Conservation (phyloP, 2,329 filamentous ascomycete species). For the Zymoseptoria ardabiliae region DNA sequence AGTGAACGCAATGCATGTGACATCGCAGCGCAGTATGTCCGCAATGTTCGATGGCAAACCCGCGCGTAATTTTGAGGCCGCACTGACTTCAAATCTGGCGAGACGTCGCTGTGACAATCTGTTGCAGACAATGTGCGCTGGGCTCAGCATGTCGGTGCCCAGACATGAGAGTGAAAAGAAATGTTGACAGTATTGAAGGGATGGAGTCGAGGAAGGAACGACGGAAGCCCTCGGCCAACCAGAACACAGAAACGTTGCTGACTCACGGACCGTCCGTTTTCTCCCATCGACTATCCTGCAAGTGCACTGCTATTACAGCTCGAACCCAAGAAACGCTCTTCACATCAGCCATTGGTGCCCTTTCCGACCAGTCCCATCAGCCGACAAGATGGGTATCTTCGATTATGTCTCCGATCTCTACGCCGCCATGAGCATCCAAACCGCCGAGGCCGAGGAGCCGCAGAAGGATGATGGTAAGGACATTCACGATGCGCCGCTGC, state of each 20-base stretch:
- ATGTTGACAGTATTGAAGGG: too few relatives aligned
- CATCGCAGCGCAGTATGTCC: too few relatives aligned
- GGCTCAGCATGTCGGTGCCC: too few relatives aligned
- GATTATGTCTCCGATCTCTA: slow-evolving; percentile 58
- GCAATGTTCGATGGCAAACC: too few relatives aligned
- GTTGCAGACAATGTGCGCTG: too few relatives aligned
- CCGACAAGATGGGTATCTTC: slow-evolving; percentile 51
- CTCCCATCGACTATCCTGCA: not conserved
- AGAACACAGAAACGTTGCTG: not conserved
- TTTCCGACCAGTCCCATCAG: slow-evolving; percentile 13
- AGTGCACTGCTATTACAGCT: not conserved
- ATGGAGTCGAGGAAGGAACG: too few relatives aligned
- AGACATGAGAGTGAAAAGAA: too few relatives aligned
- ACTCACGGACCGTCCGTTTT: not conserved
- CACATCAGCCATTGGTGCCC: slow-evolving; percentile 18
- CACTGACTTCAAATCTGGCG: too few relatives aligned
- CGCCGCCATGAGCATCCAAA: slow-evolving; percentile 56
- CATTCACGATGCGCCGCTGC: slow-evolving; percentile 22
- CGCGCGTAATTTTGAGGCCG: too few relatives aligned
- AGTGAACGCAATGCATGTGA: too few relatives aligned
- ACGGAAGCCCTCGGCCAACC: not conserved
- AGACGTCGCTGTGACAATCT: too few relatives aligned
- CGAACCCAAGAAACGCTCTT: slow-evolving; percentile 4
- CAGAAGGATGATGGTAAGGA: slow-evolving; percentile 39
- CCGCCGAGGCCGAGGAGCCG: slow-evolving; percentile 54